A percentile compares a stretch with the other conserved stretches of the same genome.
Conservation (phyloP, 2,329 filamentous ascomycete genomes). For the Alternaria dauci region DNA sequence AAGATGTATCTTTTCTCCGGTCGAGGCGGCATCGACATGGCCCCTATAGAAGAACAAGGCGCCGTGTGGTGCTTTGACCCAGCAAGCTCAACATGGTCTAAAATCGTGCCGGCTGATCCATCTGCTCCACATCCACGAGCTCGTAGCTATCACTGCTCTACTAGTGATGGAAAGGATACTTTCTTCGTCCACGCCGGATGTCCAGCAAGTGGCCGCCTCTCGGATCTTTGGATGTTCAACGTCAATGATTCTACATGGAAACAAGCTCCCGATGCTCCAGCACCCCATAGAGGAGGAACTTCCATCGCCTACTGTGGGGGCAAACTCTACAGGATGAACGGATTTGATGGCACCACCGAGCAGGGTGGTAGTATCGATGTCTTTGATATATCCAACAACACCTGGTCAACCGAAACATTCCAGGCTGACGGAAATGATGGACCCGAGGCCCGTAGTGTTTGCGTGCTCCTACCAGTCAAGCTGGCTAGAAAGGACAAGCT, state of each 20-base stretch:
- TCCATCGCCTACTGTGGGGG: constrained; percentile 71
- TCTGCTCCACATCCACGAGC: constrained; percentile 65
- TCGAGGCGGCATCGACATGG: constrained; percentile 72
- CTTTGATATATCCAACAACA: constrained; percentile 51
- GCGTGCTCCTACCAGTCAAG: constrained; percentile 54
- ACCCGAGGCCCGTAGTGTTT: constrained; percentile 61
- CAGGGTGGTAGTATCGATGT: constrained; percentile 77
- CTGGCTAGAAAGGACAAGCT: constrained; percentile 51
- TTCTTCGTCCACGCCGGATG: constrained; percentile 82
- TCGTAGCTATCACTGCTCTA: constrained; percentile 75
- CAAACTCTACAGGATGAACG: constrained; percentile 79
- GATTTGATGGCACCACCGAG: constrained; percentile 75
- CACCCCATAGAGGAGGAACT: constrained; percentile 70
- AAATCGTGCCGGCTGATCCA: constrained; percentile 64
- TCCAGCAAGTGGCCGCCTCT: constrained; percentile 67
- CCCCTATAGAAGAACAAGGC: constrained; percentile 76
- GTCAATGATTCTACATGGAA: constrained; percentile 71
- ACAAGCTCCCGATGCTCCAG: constrained; percentile 72
- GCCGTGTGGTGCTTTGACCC: constrained; percentile 80
- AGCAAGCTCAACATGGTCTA: constrained; percentile 68
- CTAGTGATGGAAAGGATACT: constrained; percentile 71
- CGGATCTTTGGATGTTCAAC: constrained; percentile 82
- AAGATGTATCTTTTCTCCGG: constrained; percentile 85
- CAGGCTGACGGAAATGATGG: constrained; percentile 56
- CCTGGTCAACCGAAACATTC: constrained; percentile 54